Conservation (phyloP, 1,284 basidiomycete species). For the Cutaneotrichosporon cutaneum region DNA sequence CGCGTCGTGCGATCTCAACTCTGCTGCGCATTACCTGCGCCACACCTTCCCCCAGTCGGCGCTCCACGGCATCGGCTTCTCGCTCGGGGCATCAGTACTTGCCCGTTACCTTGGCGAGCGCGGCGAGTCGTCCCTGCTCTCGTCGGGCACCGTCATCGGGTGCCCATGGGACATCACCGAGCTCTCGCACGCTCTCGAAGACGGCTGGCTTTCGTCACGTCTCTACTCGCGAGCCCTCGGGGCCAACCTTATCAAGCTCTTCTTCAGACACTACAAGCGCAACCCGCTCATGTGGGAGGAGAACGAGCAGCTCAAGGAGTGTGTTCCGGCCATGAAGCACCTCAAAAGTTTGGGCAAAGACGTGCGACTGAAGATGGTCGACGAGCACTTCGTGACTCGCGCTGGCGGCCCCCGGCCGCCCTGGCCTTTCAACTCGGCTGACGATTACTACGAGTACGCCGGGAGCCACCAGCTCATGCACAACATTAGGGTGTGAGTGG, state of each 20-base stretch:
- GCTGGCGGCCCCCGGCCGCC: conserved; percentile 68
- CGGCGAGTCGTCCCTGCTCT: conserved; percentile 70
- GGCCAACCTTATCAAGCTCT: conserved; percentile 67
- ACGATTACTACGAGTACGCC: conserved; percentile 80
- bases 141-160: conserved; percentile 72
- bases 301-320: conserved; percentile 19
- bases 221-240: conserved; percentile 84
- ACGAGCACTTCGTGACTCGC: conserved; percentile 64
- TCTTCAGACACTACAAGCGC: conserved; percentile 62
- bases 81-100: conserved; percentile 87
- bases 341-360: conserved; percentile 23
- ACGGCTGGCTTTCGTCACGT: conserved; percentile 63
- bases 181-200: conserved; percentile 57
- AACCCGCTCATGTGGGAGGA: conserved; percentile 35
- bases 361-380: conserved; percentile 45
- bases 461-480: conserved; percentile 42
- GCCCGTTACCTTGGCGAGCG: conserved; percentile 90
- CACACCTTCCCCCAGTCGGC: conserved; percentile 74
- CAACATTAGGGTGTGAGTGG: conserved; percentile 46
- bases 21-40: conserved; percentile 74
- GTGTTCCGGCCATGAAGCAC: conserved; percentile 26
- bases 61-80: conserved; percentile 86
- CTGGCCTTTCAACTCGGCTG: conserved; percentile 73
- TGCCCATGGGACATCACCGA: conserved; percentile 57
- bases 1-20: conserved; percentile 80